A percentile compares a stretch with the other conserved stretches of the same genome.
phyloP scores from a whole-genome alignment of 306 rosid species.

The Medicago truncatula region MtrunA17r5.0-ANR NC_053046.1:34518001-34518500 shows the following conservation, averaged over 20 bases:
- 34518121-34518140: too few relatives aligned
- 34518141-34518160: too few relatives aligned
- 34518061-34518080: too few relatives aligned
- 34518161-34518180: neutral
- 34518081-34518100: too few relatives aligned
- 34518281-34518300: slow-evolving; percentile 58
- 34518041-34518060: neutral
- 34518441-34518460: slow-evolving; percentile 16
- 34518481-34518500: neutral
- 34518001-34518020: neutral
- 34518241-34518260: neutral
- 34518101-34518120: too few relatives aligned
- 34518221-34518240: neutral
- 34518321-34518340: slow-evolving; percentile 85
- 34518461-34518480: slow-evolving; percentile 35
- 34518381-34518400: slow-evolving; percentile 77
- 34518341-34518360: slow-evolving; percentile 70
- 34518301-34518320: slow-evolving; percentile 76
- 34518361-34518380: slow-evolving; percentile 84
- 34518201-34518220: neutral
- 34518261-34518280: neutral
- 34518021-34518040: neutral
- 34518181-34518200: neutral
- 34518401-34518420: slow-evolving; percentile 80
- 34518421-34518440: slow-evolving; percentile 83